Evolutionary conservation across 805 yeast species (phyloP).

Genomic region (Lipomyces chichibuensis): DNA sequence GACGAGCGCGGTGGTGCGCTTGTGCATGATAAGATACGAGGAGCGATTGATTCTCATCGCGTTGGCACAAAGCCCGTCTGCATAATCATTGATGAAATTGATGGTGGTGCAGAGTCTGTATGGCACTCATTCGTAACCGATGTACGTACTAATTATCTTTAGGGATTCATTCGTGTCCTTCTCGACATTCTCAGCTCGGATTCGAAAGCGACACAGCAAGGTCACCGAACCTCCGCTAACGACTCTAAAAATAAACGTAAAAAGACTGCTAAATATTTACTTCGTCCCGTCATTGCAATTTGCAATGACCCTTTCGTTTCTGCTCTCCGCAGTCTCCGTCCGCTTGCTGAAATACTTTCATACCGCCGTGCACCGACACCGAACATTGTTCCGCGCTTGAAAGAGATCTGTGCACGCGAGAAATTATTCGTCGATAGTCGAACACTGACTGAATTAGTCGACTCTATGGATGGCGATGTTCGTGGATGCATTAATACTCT

Average conservation of each 20-base stretch:
- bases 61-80: slow-evolving; percentile 73
- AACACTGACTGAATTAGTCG: slow-evolving; percentile 65
- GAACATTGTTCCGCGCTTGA: slow-evolving; percentile 53
- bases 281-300: slow-evolving; percentile 86
- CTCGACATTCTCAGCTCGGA: slow-evolving; percentile 66
- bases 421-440: slow-evolving; percentile 53
- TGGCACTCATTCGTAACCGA: neutral
- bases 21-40: slow-evolving; percentile 58
- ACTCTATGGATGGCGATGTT: slow-evolving; percentile 76
- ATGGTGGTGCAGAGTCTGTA: slow-evolving; percentile 64
- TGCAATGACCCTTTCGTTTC: slow-evolving; percentile 85
- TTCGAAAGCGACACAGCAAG: slow-evolving; percentile 51
- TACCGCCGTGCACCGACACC: slow-evolving; percentile 62
- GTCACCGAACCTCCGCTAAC: slow-evolving; percentile 33
- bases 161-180: slow-evolving; percentile 55
- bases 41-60: slow-evolving; percentile 66
- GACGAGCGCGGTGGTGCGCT: slow-evolving; percentile 69
- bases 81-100: slow-evolving; percentile 86
- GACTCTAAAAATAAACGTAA: slow-evolving; percentile 38
- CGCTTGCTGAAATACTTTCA: slow-evolving; percentile 68
- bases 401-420: slow-evolving; percentile 60
- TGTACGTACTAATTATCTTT: neutral
- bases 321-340: slow-evolving; percentile 73
- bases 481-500: slow-evolving; percentile 81
- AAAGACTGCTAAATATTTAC: slow-evolving; percentile 52